phyloP scores from a whole-genome alignment of 1,284 basidiomycete genomes.

The Irpex sp. region DNA sequence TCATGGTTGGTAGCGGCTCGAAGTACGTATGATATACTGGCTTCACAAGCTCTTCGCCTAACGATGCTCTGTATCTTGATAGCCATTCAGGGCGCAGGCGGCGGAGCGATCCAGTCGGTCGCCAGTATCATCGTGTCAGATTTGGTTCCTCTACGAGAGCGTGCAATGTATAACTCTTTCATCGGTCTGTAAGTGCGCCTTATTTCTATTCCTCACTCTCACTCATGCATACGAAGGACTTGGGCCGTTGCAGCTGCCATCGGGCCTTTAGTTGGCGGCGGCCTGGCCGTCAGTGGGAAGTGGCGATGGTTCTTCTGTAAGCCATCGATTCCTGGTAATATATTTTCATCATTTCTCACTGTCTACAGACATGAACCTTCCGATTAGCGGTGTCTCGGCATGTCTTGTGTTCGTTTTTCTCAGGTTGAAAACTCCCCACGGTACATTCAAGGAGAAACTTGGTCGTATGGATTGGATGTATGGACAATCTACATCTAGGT shows the following conservation, averaged over 20 bases:
- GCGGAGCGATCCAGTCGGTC: conserved; percentile 50
- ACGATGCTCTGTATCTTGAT: neutral
- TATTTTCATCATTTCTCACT: no score
- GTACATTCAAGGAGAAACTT: no score
- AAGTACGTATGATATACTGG: neutral
- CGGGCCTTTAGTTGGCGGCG: no score
- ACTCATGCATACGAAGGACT: conserved; percentile 19
- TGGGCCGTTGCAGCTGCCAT: conserved; percentile 38
- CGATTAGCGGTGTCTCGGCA: no score
- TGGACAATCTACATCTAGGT: no score
- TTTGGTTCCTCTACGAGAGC: conserved; percentile 49
- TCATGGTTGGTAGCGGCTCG: conserved; percentile 14
- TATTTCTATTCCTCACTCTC: neutral
- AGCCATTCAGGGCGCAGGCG: conserved; percentile 58
- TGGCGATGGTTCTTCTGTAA: no score
- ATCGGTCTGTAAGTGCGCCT: conserved; percentile 31
- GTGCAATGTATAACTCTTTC: conserved; percentile 43
- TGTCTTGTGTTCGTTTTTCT: no score
- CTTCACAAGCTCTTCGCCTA: neutral
- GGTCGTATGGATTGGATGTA: no score
- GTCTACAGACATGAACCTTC: no score
- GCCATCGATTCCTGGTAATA: no score
- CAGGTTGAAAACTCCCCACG: no score
- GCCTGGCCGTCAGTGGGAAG: no score
- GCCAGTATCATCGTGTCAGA: conserved; percentile 53